A percentile compares a stretch with the other conserved stretches of the same genome.
These are phyloP conservation scores for Wickerhamiella allomyrinae DNA, from an alignment of 805 yeast species.

Conservation along the genomic window DNA sequence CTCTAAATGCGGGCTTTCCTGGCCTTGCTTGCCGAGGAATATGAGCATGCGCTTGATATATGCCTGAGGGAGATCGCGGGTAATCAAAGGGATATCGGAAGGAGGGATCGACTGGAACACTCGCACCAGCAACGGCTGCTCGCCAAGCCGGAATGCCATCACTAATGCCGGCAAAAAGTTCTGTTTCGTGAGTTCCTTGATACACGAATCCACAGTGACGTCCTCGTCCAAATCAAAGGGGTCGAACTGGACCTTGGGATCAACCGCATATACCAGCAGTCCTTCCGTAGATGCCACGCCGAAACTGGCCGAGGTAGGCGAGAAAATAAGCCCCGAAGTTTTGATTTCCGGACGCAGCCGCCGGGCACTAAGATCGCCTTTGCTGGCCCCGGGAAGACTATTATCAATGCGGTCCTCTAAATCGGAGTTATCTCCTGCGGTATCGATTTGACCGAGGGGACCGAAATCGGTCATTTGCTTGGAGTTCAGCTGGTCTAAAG, in stretches of 20 bases:
- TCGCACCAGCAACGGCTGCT: slow-evolving; percentile 50
- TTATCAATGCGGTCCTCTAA: slow-evolving; percentile 65
- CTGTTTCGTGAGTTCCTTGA: slow-evolving; percentile 42
- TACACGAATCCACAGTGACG: slow-evolving; percentile 67
- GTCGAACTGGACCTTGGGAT: slow-evolving; percentile 57
- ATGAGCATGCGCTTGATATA: slow-evolving; percentile 54
- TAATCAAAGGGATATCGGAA: slow-evolving; percentile 53
- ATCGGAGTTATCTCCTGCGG: slow-evolving; percentile 75
- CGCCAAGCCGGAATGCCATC: slow-evolving; percentile 90
- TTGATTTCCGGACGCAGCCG: slow-evolving; percentile 69
- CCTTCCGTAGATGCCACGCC: slow-evolving; percentile 97
- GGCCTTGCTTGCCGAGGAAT: slow-evolving; percentile 52
- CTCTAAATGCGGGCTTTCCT: slow-evolving; percentile 73
- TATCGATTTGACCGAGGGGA: slow-evolving; percentile 64
- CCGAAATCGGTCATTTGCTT: slow-evolving; percentile 80
- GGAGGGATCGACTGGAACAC: slow-evolving; percentile 63
- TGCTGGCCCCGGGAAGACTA: slow-evolving; percentile 71
- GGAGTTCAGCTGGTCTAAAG: slow-evolving; percentile 64
- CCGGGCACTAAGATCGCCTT: slow-evolving; percentile 70
- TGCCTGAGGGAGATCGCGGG: slow-evolving; percentile 58
- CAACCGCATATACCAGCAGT: slow-evolving; percentile 63
- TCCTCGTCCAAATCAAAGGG: slow-evolving; percentile 92
- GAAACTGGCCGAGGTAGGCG: slow-evolving; percentile 82
- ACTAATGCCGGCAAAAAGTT: slow-evolving; percentile 66
- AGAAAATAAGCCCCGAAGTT: slow-evolving; percentile 62